Evolutionary conservation across 805 yeast genomes (phyloP), one percentile per base, ranked within the genome.

Genomic region (Pichia eremophila): DNA sequence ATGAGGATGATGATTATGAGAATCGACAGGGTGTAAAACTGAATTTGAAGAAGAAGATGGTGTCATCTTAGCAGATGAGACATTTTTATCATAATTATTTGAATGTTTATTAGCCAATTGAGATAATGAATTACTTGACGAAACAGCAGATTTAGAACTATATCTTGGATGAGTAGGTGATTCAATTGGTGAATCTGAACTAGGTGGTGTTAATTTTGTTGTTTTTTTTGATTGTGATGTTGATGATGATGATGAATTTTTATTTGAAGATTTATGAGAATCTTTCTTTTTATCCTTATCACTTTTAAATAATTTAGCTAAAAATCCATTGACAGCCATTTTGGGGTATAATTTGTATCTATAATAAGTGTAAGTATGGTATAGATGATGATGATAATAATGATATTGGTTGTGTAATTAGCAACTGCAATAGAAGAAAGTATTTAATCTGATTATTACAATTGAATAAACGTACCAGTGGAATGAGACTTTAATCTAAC

Each of bases 1-100:
- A 40, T 52, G 51, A 17, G 46, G 55, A 9, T 45, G 12, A 32
- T 48, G 47, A 8, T 15, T 34, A 15, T 34, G 36, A 17, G 55
- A 52, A 31, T 52, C 55, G 17, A 52, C 45, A 2, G 53, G 48
- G n/a, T 45, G 48, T 18, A 48, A 29, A 1, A 41, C 15, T 22
- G 51, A 48, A 4, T 41, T 10, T 4, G 51, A 48, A 5, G 48
- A 45, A 5, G 39, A 9, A 14, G 48, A 25, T 9, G 46, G 14
- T 4, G 39, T 14, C 46, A 48, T 29, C 3, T 29, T 19, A 8
- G 29, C 36, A 18, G 44, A 19, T 9, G 11, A 7, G 2, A 17
- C 12, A 15, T 34, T 34, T 34, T 12, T 7, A 15, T 34, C 36
- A 34, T 34, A 14, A 36, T 18, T 36, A 11, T 36, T 18, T 5